These are phyloP conservation scores for Solanum chiquidenum DNA, from an alignment of 257 asterid genomes.

Conservation along the genomic window DNA sequence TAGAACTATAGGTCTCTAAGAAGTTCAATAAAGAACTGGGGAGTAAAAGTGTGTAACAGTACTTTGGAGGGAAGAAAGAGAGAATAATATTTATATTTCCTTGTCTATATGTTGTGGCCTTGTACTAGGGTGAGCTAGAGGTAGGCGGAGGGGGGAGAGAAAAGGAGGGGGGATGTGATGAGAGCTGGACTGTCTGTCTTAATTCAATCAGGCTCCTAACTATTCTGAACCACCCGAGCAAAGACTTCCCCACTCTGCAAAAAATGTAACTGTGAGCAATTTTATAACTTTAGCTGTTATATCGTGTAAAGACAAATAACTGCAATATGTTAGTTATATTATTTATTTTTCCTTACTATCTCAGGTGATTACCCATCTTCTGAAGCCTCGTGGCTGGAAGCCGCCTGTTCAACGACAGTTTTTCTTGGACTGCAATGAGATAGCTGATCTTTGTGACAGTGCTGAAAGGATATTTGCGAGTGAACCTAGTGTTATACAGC, in stretches of 20 bases:
- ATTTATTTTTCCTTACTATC: neutral
- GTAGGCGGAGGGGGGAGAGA: neutral
- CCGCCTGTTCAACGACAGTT: conserved; percentile 96
- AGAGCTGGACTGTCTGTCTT: neutral
- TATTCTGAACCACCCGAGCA: neutral
- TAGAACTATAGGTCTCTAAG: neutral
- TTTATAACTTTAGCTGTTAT: neutral
- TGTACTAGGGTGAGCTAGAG: neutral
- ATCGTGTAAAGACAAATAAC: neutral
- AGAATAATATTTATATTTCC: neutral
- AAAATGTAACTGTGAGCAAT: neutral
- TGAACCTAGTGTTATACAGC: conserved; percentile 90
- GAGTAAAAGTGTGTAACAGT: neutral
- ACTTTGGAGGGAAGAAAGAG: neutral
- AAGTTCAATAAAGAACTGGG: neutral
- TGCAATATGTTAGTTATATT: neutral
- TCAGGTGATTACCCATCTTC: conserved; percentile 87
- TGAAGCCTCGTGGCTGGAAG: conserved; percentile 99
- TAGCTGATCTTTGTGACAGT: conserved; percentile 96
- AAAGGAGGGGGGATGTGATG: neutral
- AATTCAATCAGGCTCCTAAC: neutral
- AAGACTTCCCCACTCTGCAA: neutral
- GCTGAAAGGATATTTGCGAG: conserved; percentile 91
- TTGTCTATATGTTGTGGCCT: neutral
- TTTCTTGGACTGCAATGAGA: conserved; percentile 97